phyloP scores from a whole-genome alignment of 1,139 yeast genomes.

The Debaryomyces robertsiae region DNA sequence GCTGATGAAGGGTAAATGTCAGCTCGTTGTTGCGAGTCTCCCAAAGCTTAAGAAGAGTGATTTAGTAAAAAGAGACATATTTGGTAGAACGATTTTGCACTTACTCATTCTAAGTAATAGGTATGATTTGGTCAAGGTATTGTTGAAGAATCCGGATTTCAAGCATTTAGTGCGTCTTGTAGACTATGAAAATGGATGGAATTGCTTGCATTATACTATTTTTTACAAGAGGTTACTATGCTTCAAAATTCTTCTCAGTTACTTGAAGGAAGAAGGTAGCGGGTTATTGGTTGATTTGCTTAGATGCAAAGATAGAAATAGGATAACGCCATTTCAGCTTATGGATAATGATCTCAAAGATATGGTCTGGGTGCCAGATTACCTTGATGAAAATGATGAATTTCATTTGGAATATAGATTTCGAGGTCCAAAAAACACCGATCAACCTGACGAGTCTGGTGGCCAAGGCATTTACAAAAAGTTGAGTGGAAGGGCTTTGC shows the following conservation, averaged over 20 bases:
- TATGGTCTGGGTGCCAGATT: conserved; percentile 48
- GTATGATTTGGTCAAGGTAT: conserved; percentile 43
- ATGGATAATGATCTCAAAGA: conserved; percentile 45
- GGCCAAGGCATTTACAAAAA: not conserved
- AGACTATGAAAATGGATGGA: conserved; percentile 85
- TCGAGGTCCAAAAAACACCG: conserved; percentile 11
- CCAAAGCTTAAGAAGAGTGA: conserved; percentile 43
- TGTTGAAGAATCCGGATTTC: conserved; percentile 50
- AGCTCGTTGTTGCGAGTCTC: conserved; percentile 18
- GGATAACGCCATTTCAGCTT: conserved; percentile 64
- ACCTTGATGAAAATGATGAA: conserved; percentile 37
- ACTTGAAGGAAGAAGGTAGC: conserved; percentile 23
- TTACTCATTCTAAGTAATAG: conserved; percentile 56
- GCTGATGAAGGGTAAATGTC: conserved; percentile 11
- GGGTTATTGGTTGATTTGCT: conserved; percentile 40
- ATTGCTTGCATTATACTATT: conserved; percentile 72
- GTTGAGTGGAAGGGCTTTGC: not conserved
- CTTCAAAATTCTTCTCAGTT: conserved; percentile 52
- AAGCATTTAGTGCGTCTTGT: conserved; percentile 39
- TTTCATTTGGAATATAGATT: conserved; percentile 29
- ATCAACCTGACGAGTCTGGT: conserved; percentile 1
- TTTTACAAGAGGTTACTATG: conserved; percentile 60
- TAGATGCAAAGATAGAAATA: conserved; percentile 66
- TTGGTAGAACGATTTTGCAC: conserved; percentile 74
- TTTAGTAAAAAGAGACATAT: conserved; percentile 59